Base-by-base conservation (phyloP, 768 basidiomycete species). In the Tulasnella sp. region DNA sequence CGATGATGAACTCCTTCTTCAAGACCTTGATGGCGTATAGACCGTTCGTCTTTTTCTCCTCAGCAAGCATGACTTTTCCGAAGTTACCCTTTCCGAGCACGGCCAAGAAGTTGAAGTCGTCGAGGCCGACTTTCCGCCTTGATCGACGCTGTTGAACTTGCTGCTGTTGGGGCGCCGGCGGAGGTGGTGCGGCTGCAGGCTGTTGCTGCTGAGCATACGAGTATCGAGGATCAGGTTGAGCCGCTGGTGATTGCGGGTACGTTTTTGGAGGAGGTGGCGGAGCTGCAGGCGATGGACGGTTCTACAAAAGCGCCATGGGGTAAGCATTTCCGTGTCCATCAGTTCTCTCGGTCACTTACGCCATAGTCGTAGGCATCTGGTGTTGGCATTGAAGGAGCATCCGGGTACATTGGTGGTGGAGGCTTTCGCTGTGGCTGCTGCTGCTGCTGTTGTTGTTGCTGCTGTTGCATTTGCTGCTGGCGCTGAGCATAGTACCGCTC, bases 1-100 rank as follows among this genome's bases (percentile, higher is more conserved):
- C 98, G 82, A 99, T 99, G 84, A 99, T 99, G 83, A 99, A 99
- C 85, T 99, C 98, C 84, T 99, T 99, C 89, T 99, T 99, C 83
- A 99, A 83, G n/a, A 99, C 98, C 85, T 99, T 99, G 87, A 99
- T 98, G n/a, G 98, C 98, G 83, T 93, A 99, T 77, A 99, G 85
- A 73, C 89, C 90, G 81, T 90, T 94, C 73, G 91, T 89, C 84
- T 88, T 91, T 90, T 99, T 99, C 88, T 99, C 98, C 85, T 99
- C 98, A 13, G 98, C 98, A 79, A 99, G 86, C 98, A 99, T 99
- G 85, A 99, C 98, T 84, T 99, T 99, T 77, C 98, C 98, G 83
- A 99, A 99, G 85, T 99, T 99, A 82, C 98, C 98, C 85, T 99
- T 99, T 73, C 98, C 98, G 48, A 99, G 90, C 20, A 99, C 98